phyloP scores from a whole-genome alignment of 768 basidiomycete species.

The Cystobasidium onofrii region DNA sequence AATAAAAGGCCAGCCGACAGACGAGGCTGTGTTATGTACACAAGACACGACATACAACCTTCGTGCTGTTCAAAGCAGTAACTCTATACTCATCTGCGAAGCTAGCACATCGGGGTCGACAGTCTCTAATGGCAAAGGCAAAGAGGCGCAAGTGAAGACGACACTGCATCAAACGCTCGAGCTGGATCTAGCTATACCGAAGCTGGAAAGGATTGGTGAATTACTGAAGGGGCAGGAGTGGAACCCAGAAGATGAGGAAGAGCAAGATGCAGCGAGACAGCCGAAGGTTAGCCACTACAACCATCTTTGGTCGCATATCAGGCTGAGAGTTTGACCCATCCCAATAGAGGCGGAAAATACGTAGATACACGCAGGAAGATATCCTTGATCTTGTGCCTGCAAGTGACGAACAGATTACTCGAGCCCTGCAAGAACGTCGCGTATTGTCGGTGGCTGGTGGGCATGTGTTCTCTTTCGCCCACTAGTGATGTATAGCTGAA shows the following conservation, averaged over 20 bases:
- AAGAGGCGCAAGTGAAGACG: conserved; percentile 62
- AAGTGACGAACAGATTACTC: conserved; percentile 9
- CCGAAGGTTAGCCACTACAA: conserved; percentile 37
- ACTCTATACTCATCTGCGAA: conserved; percentile 67
- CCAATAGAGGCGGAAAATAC: neutral
- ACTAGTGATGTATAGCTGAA: too few species aligned
- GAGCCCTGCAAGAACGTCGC: conserved; percentile 1
- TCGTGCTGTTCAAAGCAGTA: conserved; percentile 79
- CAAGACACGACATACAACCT: conserved; percentile 67
- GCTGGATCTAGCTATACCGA: conserved; percentile 66
- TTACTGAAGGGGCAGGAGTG: conserved; percentile 70
- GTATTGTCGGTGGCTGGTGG: conserved; percentile 14
- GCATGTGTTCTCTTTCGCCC: neutral
- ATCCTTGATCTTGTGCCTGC: conserved; percentile 39
- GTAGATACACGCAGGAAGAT: conserved; percentile 49
- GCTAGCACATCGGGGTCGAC: neutral
- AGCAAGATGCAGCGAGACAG: neutral
- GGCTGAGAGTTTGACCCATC: neutral
- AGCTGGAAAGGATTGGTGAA: conserved; percentile 57
- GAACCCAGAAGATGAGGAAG: conserved; percentile 47
- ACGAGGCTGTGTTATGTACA: conserved; percentile 88
- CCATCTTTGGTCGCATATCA: neutral
- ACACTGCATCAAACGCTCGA: conserved; percentile 78
- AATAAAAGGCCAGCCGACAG: conserved; percentile 70
- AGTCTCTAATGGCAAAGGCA: conserved; percentile 1